Base-by-base conservation (phyloP, 768 basidiomycete species). In the Artomyces pyxidatus region DNA sequence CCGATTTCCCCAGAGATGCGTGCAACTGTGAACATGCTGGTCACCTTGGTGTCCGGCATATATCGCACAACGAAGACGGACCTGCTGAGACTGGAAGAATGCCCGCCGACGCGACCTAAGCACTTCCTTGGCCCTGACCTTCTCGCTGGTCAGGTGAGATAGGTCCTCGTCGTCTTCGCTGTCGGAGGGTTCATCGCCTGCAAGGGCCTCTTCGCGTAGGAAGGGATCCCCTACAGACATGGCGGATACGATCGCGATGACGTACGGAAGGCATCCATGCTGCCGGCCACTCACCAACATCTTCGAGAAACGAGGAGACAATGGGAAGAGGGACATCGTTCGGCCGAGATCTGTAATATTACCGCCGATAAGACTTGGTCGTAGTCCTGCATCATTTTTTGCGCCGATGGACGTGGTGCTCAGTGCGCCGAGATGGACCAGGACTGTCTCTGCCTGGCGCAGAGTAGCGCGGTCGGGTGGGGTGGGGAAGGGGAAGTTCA, bases 401-500 rank as follows among this genome's bases (percentile, higher is more conserved):
- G 52, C 47, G 21, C 25, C 19, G 40, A 42, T 43, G 9, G 48
- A 38, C 14, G 72, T 54, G 2, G 64, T 58, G 39, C 73, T 75
- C 39, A 98, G 69, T 0, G 96, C 95, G 21, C 92, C 93, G 9
- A 99, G 80, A 58, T 89, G 76, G 16, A 73, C 78, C 35, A 99
- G 72, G 3, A 83, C 73, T 40, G 73, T 80, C 67, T 99, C 94
- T 2, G 96, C 92, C 60, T 84, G 85, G 49, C 71, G 75, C 38
- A 99, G 71, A 4, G 80, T 76, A 9, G 65, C 59, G 30, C 85
- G 78, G 64, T 96, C 89, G 0, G 96, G 96, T 12, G 95, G 86
- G 0, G 96, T 97, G 1, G 96, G 96, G 68, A 98, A 98, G 14
- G 96, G 96, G 65, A 99, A 99, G 68, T 98, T 98, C 58, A 90